These are phyloP conservation scores for Blumeria hordei DNA, from an alignment of 2,329 filamentous ascomycete species.

Conservation along the genomic window DNA sequence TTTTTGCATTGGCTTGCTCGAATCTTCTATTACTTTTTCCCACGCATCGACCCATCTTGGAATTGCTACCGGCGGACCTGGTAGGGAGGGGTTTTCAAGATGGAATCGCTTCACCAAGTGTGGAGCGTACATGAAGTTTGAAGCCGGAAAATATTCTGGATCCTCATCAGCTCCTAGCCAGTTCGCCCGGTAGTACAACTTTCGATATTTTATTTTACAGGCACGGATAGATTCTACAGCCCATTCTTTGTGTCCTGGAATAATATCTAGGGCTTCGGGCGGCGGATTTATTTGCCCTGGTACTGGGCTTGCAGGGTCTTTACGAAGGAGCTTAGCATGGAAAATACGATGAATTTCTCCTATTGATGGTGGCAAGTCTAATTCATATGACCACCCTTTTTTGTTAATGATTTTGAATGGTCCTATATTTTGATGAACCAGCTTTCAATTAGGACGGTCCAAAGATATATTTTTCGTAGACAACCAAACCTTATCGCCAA, in stretches of 20 bases:
- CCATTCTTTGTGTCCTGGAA: not conserved
- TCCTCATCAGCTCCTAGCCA: not conserved
- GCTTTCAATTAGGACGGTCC: not conserved
- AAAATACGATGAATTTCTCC: not conserved
- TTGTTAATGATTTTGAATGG: not conserved
- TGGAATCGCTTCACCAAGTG: too few relatives aligned
- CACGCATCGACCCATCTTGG: too few relatives aligned
- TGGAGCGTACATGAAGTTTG: not conserved
- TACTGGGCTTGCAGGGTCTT: not conserved
- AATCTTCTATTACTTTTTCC: too few relatives aligned
- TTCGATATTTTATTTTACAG: not conserved
- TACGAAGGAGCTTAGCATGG: not conserved
- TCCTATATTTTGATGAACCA: not conserved
- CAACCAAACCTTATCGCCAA: conserved; percentile 1
- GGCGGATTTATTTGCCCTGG: not conserved
- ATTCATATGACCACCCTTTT: not conserved
- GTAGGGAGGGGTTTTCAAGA: too few relatives aligned
- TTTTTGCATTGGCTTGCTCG: too few relatives aligned
- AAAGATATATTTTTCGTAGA: not conserved
- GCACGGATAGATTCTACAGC: not conserved
- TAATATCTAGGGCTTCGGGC: not conserved
- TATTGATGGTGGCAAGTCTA: not conserved
- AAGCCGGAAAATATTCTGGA: not conserved
- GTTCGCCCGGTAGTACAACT: not conserved
- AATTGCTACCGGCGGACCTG: too few relatives aligned